Percentiles rank a stretch among this genome's conserved stretches.
These are phyloP conservation scores for Phyllosticta ampelicida DNA, from an alignment of 2,329 filamentous ascomycete genomes.

Conservation along the genomic window DNA sequence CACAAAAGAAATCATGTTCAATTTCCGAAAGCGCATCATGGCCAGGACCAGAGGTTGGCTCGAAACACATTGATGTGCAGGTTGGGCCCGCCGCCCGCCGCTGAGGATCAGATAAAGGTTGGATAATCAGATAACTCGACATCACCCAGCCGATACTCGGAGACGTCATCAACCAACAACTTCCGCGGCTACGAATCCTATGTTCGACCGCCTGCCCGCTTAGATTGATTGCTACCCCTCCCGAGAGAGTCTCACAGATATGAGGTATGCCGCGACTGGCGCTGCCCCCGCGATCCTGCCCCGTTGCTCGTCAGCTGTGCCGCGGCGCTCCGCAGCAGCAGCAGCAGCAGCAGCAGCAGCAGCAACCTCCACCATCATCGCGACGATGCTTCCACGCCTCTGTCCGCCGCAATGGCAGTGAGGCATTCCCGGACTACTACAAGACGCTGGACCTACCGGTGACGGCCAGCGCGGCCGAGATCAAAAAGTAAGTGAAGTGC, in stretches of 20 bases:
- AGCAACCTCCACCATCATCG: not conserved
- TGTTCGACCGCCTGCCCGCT: not conserved
- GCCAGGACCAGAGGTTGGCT: not conserved
- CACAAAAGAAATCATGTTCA: not conserved
- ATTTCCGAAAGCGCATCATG: not conserved
- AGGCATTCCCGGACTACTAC: constrained; percentile 56
- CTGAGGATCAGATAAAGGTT: too few relatives aligned
- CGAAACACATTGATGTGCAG: not conserved
- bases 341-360: too few relatives aligned
- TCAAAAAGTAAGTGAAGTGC: constrained; percentile 72
- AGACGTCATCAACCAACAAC: constrained; percentile 7
- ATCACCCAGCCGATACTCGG: not conserved
- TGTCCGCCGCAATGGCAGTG: not conserved
- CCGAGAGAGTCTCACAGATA: not conserved
- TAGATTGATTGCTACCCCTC: not conserved
- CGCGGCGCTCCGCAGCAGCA: not conserved
- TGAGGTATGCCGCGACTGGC: constrained; percentile 9
- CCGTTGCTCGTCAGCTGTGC: not conserved
- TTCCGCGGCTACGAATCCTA: too few relatives aligned
- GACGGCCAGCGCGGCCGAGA: constrained; percentile 60
- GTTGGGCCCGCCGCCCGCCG: not conserved
- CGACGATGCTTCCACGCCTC: constrained; percentile 4
- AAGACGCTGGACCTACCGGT: constrained; percentile 63
- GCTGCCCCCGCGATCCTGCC: not conserved
- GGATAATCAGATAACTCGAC: not conserved